phyloP scores from a whole-genome alignment of 2,329 filamentous ascomycete species.

The Ceratocystis destructans region DNA sequence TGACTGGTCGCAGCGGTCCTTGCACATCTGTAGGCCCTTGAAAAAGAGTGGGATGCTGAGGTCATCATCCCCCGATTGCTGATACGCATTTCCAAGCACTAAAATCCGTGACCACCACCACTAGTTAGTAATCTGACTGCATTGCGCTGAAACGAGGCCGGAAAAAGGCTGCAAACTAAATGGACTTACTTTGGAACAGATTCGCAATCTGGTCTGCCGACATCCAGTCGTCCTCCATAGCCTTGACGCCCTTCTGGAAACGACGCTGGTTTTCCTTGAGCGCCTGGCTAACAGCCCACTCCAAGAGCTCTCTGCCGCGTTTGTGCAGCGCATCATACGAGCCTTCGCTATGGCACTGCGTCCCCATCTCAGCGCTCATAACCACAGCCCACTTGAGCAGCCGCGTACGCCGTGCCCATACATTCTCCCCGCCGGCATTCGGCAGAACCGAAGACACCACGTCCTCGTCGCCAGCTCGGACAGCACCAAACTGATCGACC shows the following conservation, averaged over 20 bases:
- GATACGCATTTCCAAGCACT: conserved; percentile 66
- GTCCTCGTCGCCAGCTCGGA: conserved; percentile 24
- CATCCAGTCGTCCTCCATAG: conserved; percentile 59
- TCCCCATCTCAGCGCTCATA: conserved; percentile 70
- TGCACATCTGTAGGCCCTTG: conserved; percentile 61
- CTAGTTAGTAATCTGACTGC: conserved; percentile 22
- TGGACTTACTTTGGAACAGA: conserved; percentile 47
- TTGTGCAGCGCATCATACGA: conserved; percentile 60
- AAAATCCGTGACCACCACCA: conserved; percentile 3
- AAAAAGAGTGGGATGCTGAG: conserved; percentile 60
- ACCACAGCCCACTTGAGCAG: conserved; percentile 61
- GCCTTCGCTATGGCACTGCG: conserved; percentile 65
- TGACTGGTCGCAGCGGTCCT: conserved; percentile 58
- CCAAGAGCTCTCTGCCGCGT: conserved; percentile 48
- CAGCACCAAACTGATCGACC: conserved; percentile 29
- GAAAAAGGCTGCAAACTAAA: neutral
- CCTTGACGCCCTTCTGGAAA: conserved; percentile 50
- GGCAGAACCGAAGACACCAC: conserved; percentile 20
- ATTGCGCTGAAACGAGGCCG: neutral
- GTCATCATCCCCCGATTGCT: conserved; percentile 25
- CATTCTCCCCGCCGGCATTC: conserved; percentile 29
- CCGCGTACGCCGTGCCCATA: conserved; percentile 47
- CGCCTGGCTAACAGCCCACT: conserved; percentile 69
- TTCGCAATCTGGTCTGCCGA: conserved; percentile 58
- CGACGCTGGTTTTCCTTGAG: conserved; percentile 61